A percentile compares a stretch with the other conserved stretches of the same genome.
These are phyloP conservation scores for Globisporangium heterothallicum DNA, from an alignment of 352 stramenopile species.

Conservation along the genomic window DNA sequence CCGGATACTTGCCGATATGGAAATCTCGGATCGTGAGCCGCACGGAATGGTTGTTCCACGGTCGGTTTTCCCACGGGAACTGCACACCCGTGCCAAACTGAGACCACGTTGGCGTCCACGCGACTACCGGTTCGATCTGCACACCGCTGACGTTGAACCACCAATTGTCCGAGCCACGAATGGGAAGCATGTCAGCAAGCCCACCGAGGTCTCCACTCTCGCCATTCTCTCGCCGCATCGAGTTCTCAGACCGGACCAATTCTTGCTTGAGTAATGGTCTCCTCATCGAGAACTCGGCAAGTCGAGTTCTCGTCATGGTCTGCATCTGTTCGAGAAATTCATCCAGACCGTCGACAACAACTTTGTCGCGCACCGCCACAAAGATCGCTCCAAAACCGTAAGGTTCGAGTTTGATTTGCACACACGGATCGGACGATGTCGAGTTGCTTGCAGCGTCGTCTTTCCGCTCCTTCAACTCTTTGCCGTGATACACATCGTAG, in stretches of 20 bases:
- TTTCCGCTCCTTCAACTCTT: slow-evolving; percentile 23
- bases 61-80: slow-evolving; percentile 76
- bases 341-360: slow-evolving; percentile 18
- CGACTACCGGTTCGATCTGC: slow-evolving; percentile 69
- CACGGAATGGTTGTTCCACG: slow-evolving; percentile 75
- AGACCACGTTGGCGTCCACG: slow-evolving; percentile 56
- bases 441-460: slow-evolving; percentile 1
- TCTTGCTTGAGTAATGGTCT: slow-evolving; percentile 35
- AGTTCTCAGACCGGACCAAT: slow-evolving; percentile 13
- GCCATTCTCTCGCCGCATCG: neutral
- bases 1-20: slow-evolving; percentile 60
- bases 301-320: slow-evolving; percentile 35
- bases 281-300: slow-evolving; percentile 40
- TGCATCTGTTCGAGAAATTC: slow-evolving; percentile 48
- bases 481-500: slow-evolving; percentile 65
- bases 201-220: neutral
- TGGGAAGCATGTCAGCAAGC: slow-evolving; percentile 35
- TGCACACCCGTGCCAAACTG: slow-evolving; percentile 71
- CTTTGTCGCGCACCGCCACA: slow-evolving; percentile 12
- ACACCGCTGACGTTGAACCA: slow-evolving; percentile 80
- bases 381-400: slow-evolving; percentile 60
- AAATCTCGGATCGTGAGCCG: slow-evolving; percentile 65
- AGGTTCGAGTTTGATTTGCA: slow-evolving; percentile 37
- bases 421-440: slow-evolving; percentile 8
- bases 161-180: slow-evolving; percentile 46